Percentiles rank a stretch among this genome's conserved stretches.
phyloP scores from a whole-genome alignment of 192 early-diverging fungal species.

The Backusella macrospora region DNA sequence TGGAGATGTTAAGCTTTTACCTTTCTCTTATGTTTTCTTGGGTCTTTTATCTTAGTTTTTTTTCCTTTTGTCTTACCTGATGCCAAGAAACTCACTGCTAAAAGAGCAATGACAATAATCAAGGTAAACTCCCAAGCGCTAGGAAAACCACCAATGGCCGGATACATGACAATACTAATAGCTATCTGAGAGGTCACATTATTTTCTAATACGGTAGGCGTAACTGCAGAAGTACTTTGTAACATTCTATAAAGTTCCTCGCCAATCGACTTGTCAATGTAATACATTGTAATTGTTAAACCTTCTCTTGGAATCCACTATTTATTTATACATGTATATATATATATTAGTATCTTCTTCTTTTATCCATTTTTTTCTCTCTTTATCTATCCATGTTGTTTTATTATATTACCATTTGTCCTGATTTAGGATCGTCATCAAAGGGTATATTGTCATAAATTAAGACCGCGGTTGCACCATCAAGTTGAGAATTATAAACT shows the following conservation, averaged over 20 bases:
- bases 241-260: conserved; percentile 18
- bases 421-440: conserved; percentile 22
- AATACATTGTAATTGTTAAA: conserved; percentile 29
- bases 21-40: no score
- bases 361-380: background rate
- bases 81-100: conserved; percentile 46
- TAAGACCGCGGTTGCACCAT: conserved; percentile 38
- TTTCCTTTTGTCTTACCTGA: conserved; percentile 47
- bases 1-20: no score
- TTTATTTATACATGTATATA: background rate
- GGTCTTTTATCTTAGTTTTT: no score
- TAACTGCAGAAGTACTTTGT: conserved; percentile 15
- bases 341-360: background rate
- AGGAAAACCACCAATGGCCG: conserved; percentile 34
- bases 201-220: conserved; percentile 5
- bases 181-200: conserved; percentile 26
- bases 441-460: conserved; percentile 41
- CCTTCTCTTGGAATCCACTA: conserved; percentile 27
- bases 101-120: conserved; percentile 47
- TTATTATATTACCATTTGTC: conserved; percentile 26
- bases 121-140: conserved; percentile 55
- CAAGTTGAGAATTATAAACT: conserved; percentile 35
- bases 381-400: no score
- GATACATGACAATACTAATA: conserved; percentile 30
- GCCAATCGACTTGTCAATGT: conserved; percentile 26